A percentile compares a stretch with the other conserved stretches of the same genome.
phyloP scores from a whole-genome alignment of 257 asterid genomes.

The Nicotiana tabacum region DNA sequence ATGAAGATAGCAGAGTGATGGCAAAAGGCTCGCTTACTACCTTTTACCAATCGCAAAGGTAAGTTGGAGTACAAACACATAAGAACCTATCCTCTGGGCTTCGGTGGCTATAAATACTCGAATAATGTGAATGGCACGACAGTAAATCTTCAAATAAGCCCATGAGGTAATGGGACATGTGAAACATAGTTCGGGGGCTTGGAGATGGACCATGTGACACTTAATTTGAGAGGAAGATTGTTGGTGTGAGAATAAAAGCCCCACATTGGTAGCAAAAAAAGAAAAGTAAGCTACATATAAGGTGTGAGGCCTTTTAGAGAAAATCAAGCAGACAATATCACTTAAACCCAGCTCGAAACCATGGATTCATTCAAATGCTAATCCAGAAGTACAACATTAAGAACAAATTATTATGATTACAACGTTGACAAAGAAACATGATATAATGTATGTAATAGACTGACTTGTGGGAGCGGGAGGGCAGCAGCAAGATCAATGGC shows the following conservation, averaged over 20 bases:
- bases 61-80: not conserved
- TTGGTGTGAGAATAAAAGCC: not conserved
- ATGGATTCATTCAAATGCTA: not conserved
- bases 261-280: too few species aligned
- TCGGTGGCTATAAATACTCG: not conserved
- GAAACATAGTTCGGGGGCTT: not conserved
- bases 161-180: not conserved
- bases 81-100: not conserved
- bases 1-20: not conserved
- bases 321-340: not conserved
- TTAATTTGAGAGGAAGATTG: not conserved
- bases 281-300: not conserved
- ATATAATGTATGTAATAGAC: not conserved
- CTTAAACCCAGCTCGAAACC: not conserved
- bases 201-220: not conserved
- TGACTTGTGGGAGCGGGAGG: constrained; percentile 90
- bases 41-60: not conserved
- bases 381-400: not conserved
- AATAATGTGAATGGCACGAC: not conserved
- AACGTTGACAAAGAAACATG: not conserved
- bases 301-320: not conserved
- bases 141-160: not conserved
- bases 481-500: constrained; percentile 76
- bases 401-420: not conserved
- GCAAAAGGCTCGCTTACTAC: not conserved